These are phyloP conservation scores for Mrakia frigida DNA, from an alignment of 768 basidiomycete species.

Conservation along the genomic window DNA sequence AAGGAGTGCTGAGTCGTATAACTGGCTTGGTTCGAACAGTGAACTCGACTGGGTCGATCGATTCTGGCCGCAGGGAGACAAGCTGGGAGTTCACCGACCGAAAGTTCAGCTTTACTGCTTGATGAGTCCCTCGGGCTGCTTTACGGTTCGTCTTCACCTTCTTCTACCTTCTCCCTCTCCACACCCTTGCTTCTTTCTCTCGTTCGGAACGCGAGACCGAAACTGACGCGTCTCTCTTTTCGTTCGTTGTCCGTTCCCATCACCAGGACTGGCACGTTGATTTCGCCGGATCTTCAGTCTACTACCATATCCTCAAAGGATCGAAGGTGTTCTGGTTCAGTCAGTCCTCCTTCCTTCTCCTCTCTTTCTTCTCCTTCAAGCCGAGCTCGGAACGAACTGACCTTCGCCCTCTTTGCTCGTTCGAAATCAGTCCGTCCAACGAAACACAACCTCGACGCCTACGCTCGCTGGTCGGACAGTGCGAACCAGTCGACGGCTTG, in stretches of 20 bases:
- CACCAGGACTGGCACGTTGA: conserved; percentile 94
- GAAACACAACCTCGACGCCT: conserved; percentile 24
- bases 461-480: conserved; percentile 59
- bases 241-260: neutral
- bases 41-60: conserved; percentile 97
- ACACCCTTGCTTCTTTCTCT: too few relatives aligned
- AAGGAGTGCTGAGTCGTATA: too few relatives aligned
- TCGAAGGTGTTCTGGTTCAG: conserved; percentile 92
- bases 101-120: conserved; percentile 95
- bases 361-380: neutral
- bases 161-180: neutral
- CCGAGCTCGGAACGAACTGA: neutral
- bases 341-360: neutral
- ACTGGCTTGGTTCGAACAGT: too few relatives aligned
- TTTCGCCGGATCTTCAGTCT: conserved; percentile 68
- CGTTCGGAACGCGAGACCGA: neutral
- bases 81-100: conserved; percentile 47
- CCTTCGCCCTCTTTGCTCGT: neutral
- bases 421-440: conserved; percentile 23
- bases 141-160: conserved; percentile 66
- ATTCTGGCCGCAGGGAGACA: conserved; percentile 63
- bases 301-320: conserved; percentile 85
- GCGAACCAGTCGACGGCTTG: conserved; percentile 71
- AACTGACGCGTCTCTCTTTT: neutral
- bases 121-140: conserved; percentile 88